These are phyloP conservation scores for Ceratocystis ficicola DNA, from an alignment of 2,329 filamentous ascomycete species.

Conservation along the genomic window DNA sequence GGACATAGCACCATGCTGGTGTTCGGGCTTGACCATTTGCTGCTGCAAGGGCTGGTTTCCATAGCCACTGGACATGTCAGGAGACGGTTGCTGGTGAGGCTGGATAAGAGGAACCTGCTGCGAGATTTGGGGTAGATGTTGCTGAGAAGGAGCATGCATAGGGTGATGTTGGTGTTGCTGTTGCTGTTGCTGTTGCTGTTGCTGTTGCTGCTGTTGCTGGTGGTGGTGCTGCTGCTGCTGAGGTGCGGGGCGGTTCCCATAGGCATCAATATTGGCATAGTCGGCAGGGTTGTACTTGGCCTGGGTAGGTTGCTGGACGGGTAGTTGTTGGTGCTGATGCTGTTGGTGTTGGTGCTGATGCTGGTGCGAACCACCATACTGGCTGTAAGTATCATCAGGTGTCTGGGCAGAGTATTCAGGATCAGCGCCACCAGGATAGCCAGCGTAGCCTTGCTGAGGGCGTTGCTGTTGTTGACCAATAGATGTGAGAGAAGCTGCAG, in stretches of 20 bases:
- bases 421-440: conserved; percentile 18
- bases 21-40: conserved; percentile 31
- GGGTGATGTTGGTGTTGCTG: conserved; percentile 30
- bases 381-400: conserved; percentile 14
- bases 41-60: conserved; percentile 26
- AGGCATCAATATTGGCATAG: conserved; percentile 51
- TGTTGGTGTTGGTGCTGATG: conserved; percentile 27
- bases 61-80: conserved; percentile 26
- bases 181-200: conserved; percentile 23
- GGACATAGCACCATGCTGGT: conserved; percentile 23
- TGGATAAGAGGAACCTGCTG: conserved; percentile 26
- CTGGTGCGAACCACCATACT: conserved; percentile 25
- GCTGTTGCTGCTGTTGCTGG: conserved; percentile 18
- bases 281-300: conserved; percentile 66
- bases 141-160: conserved; percentile 14
- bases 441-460: conserved; percentile 29
- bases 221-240: conserved; percentile 34
- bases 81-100: conserved; percentile 25
- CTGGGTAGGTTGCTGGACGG: conserved; percentile 36
- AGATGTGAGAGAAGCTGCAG: conserved; percentile 45
- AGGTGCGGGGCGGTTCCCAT: conserved; percentile 33
- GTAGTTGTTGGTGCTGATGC: conserved; percentile 29
- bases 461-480: conserved; percentile 38
- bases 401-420: conserved; percentile 10
- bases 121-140: conserved; percentile 15